Evolutionary conservation across 495 filamentous ascomycete species (phyloP).

Genomic region (Xylaria bambusicola): DNA sequence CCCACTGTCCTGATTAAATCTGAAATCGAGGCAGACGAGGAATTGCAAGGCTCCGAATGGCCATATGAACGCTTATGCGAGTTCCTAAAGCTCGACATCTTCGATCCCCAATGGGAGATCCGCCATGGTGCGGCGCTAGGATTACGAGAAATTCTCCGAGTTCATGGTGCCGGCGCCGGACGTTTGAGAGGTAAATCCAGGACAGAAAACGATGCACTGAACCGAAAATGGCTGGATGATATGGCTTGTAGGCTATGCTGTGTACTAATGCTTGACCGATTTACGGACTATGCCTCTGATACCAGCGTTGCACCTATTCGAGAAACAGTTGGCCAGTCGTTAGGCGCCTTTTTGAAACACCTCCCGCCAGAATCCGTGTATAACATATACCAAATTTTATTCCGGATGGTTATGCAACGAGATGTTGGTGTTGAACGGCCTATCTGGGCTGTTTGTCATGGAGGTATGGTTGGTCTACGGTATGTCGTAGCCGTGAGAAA

Average conservation of each 20-base stretch:
- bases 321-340: constrained; percentile 93
- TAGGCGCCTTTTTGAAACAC: constrained; percentile 85
- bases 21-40: constrained; percentile 66
- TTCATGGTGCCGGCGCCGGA: constrained; percentile 91
- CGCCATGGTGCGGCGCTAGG: constrained; percentile 98
- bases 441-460: constrained; percentile 94
- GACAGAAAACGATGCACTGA: constrained; percentile 73
- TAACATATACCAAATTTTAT: constrained; percentile 75
- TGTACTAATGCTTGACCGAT: constrained; percentile 95
- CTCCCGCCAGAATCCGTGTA: constrained; percentile 73
- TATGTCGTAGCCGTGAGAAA: constrained; percentile 94
- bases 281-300: constrained; percentile 96
- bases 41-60: constrained; percentile 84
- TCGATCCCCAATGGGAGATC: constrained; percentile 93
- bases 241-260: constrained; percentile 88
- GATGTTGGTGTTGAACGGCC: constrained; percentile 69
- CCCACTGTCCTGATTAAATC: constrained; percentile 62
- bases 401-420: constrained; percentile 88
- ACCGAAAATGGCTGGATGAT: constrained; percentile 86
- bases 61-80: constrained; percentile 93
- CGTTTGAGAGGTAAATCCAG: constrained; percentile 68
- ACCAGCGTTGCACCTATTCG: constrained; percentile 94
- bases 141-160: constrained; percentile 84
- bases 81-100: constrained; percentile 86
- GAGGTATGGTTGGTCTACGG: constrained; percentile 93